Base-by-base conservation (phyloP, 371 early-diverging fungal genomes). In the Rhizopus stolonifer region DNA sequence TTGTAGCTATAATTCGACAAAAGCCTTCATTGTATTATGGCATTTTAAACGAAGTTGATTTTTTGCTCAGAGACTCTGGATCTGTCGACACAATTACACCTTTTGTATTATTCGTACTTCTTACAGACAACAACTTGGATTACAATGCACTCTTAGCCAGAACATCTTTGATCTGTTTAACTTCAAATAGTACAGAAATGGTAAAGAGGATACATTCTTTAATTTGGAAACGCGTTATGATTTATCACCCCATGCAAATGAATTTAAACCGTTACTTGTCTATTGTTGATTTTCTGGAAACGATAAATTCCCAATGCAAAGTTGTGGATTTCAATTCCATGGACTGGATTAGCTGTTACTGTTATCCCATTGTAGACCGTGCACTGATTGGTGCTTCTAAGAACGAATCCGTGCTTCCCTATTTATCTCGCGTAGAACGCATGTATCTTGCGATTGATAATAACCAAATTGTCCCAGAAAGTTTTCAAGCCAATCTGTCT, bases 41-140 rank as follows among this genome's bases (percentile, higher is more conserved):
- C 10, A 8, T 77, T 1, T 39, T 70, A 9, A 36, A 56, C 13
- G 61, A 72, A 49, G 15, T 64, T 5, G 70, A 66, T n/a, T 58
- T 49, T 34, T 22, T 58, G 2, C 39, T 72, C 9, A 40, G 40
- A 11, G 48, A 60, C 2, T 6, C 22, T 0, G 40, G 50, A 5
- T 36, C 49, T 2, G 42, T 15, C 36, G 54, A 6, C 60, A 64
- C 48, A 3, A 8, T 42, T 42, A 42, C 22, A 21, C 42, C 42
- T 42, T 21, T 42, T 42, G 13, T 21, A 10, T 13, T 42, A 1
- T 21, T 19, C 7, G 42, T 42, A 9, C 42, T 42, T 21, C 42
- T 42, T 21, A 52, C 51, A 18, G 44, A 59, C 4, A 26, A 22
- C 21, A 9, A 50, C 1, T 42, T 59, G 11, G 58, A 63, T 9